Base-by-base conservation (phyloP, 2,329 filamentous ascomycete genomes). In the Stemphylium beticola region DNA sequence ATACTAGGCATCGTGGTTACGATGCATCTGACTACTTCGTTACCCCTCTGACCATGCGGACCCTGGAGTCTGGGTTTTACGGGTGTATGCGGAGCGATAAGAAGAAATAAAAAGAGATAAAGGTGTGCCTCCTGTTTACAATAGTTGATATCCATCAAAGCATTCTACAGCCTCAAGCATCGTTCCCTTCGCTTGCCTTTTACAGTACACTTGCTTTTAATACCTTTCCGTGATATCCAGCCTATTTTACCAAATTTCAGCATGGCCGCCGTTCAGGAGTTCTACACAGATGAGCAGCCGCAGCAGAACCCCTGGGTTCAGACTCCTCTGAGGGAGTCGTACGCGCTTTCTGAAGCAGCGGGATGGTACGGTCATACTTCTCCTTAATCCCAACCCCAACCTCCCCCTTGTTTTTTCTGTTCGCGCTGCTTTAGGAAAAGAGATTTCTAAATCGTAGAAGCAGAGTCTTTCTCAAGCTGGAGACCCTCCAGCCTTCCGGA, bases 391-490 rank as follows among this genome's bases (percentile, higher is more conserved):
- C 31, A 33, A 14, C 2, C 37, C 37, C 8, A 7, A 15, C 26
- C 10, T 37, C 15, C 17, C 32, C 37, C 12, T 22, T 36, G 38
- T 42, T 17, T 46, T 6, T 10, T 20, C 43, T 14, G 14, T 18
- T 26, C 42, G 17, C 29, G 42, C 37, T 26, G 12, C 10, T 29
- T 44, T 12, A 49, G 58, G 65, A 69, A 65, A 61, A 62, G 58
- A 52, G 50, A 66, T 51, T 65, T 65, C 75, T 77, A 77, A 77
- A 73, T 72, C 68, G 69, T 63, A 78, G 71, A 74, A 82, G 90
- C 79, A 87, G 89, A 78, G 85, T 96, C 74, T 91, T 90, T 74
- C 86, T 96, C 68, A 96, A 96, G 75, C 85, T 95, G 58, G 91
- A 96, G 67, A 91, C 90, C 71, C 84, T 92, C 49, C 92, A 96